Conservation (phyloP, 345 rosid species). For the Raphanus raphanistrum region DNA sequence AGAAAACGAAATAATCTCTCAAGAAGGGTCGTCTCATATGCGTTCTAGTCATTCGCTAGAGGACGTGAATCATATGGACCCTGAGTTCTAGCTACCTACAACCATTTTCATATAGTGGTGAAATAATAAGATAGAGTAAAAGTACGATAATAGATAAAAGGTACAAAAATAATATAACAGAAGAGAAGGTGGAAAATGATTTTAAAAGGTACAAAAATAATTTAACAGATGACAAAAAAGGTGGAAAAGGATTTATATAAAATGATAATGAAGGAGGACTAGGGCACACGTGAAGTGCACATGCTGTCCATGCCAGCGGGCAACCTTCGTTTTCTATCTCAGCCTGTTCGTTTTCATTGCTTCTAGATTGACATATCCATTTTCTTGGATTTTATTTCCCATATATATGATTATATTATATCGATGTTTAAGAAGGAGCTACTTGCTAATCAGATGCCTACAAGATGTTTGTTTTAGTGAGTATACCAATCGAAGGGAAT, state of each 20-base stretch:
- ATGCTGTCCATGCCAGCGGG: slow-evolving; percentile 23
- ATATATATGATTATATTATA: neutral
- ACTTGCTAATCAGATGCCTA: neutral
- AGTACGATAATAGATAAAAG: neutral
- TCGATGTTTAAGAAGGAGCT: neutral
- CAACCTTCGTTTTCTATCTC: slow-evolving; percentile 26
- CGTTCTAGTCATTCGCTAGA: slow-evolving; percentile 20
- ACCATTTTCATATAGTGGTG: neutral
- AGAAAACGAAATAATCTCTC: neutral
- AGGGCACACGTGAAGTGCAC: slow-evolving; percentile 23
- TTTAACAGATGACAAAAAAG: neutral
- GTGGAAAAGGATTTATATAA: neutral
- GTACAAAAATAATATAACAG: no score
- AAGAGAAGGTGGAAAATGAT: neutral
- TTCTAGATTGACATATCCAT: neutral
- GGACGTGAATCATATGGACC: slow-evolving; percentile 28
- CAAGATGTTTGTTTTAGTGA: neutral
- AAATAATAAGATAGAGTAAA: neutral
- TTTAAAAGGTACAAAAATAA: no score
- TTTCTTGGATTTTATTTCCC: neutral
- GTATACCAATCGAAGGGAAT: neutral
- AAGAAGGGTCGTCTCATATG: slow-evolving; percentile 14
- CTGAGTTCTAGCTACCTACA: slow-evolving; percentile 7
- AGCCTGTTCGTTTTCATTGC: slow-evolving; percentile 1
- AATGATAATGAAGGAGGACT: slow-evolving; percentile 14